These are phyloP conservation scores for Tulasnella sp. DNA, from an alignment of 768 basidiomycete species.

Conservation along the genomic window DNA sequence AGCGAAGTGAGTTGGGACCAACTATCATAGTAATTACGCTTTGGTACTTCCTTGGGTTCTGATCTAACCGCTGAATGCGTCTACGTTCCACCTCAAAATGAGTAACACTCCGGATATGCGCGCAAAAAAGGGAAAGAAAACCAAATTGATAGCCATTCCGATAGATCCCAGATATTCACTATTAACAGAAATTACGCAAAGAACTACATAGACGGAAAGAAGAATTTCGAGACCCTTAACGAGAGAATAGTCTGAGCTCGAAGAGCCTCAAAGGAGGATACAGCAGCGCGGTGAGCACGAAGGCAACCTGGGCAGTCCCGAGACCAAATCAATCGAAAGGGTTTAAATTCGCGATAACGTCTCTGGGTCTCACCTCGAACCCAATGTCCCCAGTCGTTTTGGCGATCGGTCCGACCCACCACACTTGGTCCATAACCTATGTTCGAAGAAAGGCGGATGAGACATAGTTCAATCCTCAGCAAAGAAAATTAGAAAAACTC, in stretches of 20 bases:
- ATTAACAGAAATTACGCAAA: too few species aligned
- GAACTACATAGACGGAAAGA: too few species aligned
- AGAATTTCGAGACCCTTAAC: not conserved
- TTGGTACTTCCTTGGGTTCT: too few species aligned
- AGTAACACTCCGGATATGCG: too few species aligned
- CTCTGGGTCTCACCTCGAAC: conserved; percentile 29
- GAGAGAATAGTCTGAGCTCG: not conserved
- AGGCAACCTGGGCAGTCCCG: not conserved
- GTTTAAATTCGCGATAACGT: too few species aligned
- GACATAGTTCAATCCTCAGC: not conserved
- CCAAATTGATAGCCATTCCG: too few species aligned
- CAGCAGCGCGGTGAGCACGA: conserved; percentile 1
- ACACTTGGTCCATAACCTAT: conserved; percentile 59
- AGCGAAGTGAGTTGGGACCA: too few species aligned
- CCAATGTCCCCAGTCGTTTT: conserved; percentile 56
- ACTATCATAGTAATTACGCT: too few species aligned
- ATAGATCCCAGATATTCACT: too few species aligned
- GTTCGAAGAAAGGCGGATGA: conserved; percentile 21
- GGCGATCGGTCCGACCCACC: conserved; percentile 62
- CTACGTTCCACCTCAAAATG: too few species aligned
- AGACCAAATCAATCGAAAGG: not conserved
- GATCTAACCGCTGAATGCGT: too few species aligned
- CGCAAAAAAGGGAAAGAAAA: too few species aligned
- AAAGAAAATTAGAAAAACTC: not conserved
- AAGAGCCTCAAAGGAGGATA: not conserved